These are phyloP conservation scores for Ziziphus jujuba DNA, from an alignment of 306 rosid genomes.

Conservation along the genomic window DNA sequence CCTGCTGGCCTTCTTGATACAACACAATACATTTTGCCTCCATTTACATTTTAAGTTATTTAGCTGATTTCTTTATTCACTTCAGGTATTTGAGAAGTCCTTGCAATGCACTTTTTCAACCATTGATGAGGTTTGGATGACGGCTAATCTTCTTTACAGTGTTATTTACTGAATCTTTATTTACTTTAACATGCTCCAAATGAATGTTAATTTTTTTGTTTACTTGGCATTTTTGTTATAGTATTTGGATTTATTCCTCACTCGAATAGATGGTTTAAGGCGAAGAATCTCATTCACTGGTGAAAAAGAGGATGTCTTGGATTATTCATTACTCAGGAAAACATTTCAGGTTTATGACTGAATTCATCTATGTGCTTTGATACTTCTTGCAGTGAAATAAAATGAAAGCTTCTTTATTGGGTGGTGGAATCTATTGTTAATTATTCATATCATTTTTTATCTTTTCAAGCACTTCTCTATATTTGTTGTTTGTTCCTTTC, in stretches of 20 bases:
- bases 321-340: slow-evolving; percentile 57
- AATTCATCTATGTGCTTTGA: neutral
- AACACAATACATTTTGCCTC: neutral
- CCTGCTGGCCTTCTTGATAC: neutral
- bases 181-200: neutral
- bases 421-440: no score
- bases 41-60: slow-evolving; percentile 10
- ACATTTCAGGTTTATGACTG: slow-evolving; percentile 74
- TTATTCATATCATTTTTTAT: no score
- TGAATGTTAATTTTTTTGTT: slow-evolving; percentile 13
- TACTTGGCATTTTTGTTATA: slow-evolving; percentile 34
- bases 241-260: slow-evolving; percentile 87
- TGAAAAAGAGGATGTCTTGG: slow-evolving; percentile 46
- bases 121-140: slow-evolving; percentile 61
- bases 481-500: no score
- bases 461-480: no score
- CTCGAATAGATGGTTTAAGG: slow-evolving; percentile 88
- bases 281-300: slow-evolving; percentile 56
- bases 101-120: slow-evolving; percentile 65
- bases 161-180: slow-evolving; percentile 6
- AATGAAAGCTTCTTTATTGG: no score
- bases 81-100: slow-evolving; percentile 82
- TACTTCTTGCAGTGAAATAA: no score
- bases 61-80: slow-evolving; percentile 20
- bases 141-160: neutral